A percentile compares a stretch with the other conserved stretches of the same genome.
phyloP scores from a whole-genome alignment of 1,284 basidiomycete species.

The Pyrrhoderma lamaoense region DNA sequence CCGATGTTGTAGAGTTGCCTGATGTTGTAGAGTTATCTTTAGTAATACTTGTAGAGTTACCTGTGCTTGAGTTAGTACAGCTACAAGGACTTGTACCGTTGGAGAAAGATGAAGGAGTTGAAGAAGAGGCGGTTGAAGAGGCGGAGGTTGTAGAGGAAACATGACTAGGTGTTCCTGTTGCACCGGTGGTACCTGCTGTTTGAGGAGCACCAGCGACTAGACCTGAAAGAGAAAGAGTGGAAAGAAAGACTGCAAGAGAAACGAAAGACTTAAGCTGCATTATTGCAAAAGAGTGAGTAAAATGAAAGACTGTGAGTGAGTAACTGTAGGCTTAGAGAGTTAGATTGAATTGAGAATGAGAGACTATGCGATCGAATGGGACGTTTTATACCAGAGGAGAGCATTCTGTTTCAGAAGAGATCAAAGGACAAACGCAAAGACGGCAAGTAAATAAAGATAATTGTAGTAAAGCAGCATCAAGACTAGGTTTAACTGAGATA shows the following conservation, averaged over 20 bases:
- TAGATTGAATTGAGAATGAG: not conserved
- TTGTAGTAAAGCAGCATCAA: too few relatives aligned
- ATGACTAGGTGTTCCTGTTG: too few relatives aligned
- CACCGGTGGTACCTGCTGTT: too few relatives aligned
- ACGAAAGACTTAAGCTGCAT: constrained; percentile 11
- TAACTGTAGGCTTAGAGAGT: not conserved
- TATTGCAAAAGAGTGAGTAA: not conserved
- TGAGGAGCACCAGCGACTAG: constrained; percentile 2
- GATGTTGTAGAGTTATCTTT: not conserved
- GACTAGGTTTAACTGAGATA: too few relatives aligned
- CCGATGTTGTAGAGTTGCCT: not conserved
- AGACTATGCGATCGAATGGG: not conserved
- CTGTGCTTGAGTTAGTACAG: not conserved
- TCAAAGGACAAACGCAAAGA: not conserved
- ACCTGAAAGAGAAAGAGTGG: constrained; percentile 1
- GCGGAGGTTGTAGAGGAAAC: not conserved
- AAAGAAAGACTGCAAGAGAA: not conserved
- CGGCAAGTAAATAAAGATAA: not conserved
- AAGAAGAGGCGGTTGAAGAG: not conserved
- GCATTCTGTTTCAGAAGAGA: not conserved
- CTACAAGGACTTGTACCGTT: not conserved
- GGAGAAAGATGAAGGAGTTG: not conserved
- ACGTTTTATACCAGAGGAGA: not conserved
- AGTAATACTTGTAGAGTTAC: not conserved
- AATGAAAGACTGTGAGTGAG: not conserved